A percentile compares a stretch with the other conserved stretches of the same genome.
phyloP scores from a whole-genome alignment of 2,329 filamentous ascomycete genomes.

The Didymella segeticola region DNA sequence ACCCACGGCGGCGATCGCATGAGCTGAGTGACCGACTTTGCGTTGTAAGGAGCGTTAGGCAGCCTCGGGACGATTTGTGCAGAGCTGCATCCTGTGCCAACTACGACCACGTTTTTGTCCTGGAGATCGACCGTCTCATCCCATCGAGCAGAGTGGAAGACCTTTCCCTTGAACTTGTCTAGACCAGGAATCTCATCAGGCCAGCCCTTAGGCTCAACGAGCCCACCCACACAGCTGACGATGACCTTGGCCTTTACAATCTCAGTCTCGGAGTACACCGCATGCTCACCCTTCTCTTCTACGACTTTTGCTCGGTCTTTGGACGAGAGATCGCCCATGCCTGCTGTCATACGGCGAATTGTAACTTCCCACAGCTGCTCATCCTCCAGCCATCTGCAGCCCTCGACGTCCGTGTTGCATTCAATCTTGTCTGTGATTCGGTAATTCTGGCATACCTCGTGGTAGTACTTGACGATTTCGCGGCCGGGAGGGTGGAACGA shows the following conservation, averaged over 20 bases:
- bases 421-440: constrained; percentile 64
- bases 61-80: constrained; percentile 64
- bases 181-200: constrained; percentile 60
- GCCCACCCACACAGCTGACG: constrained; percentile 61
- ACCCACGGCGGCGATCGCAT: constrained; percentile 67
- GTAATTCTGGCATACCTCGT: constrained; percentile 61
- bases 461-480: constrained; percentile 61
- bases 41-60: constrained; percentile 55
- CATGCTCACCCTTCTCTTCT: constrained; percentile 51
- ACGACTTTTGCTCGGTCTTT: constrained; percentile 56
- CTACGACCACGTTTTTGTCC: constrained; percentile 63
- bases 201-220: constrained; percentile 62
- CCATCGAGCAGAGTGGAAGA: constrained; percentile 66
- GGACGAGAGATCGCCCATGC: constrained; percentile 60
- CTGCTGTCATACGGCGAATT: constrained; percentile 58
- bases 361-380: constrained; percentile 63
- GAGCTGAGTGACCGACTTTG: constrained; percentile 65
- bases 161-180: constrained; percentile 61
- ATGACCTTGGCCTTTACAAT: constrained; percentile 62
- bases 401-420: constrained; percentile 63
- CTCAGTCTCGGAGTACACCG: constrained; percentile 61
- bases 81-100: constrained; percentile 65
- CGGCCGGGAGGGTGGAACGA: constrained; percentile 56
- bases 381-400: constrained; percentile 60
- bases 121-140: constrained; percentile 59